These are phyloP conservation scores for Russula sp. DNA, from an alignment of 768 basidiomycete genomes.

Conservation along the genomic window DNA sequence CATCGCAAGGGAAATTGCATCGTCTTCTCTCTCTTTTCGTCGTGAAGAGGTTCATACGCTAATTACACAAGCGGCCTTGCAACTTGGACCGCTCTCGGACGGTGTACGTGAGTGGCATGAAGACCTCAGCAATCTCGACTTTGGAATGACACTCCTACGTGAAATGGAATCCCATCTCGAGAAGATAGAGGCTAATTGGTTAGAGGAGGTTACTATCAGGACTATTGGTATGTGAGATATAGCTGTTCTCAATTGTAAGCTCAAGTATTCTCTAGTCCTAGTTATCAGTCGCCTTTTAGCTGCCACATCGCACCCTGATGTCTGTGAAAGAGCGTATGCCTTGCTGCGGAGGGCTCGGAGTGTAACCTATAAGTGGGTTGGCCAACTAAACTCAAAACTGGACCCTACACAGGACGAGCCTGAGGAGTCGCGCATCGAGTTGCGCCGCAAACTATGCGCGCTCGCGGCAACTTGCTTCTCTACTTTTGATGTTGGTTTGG, in stretches of 20 bases:
- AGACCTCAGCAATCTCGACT: conserved; percentile 29
- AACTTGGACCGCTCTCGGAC: too few relatives aligned
- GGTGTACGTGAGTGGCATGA: too few relatives aligned
- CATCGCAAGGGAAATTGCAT: conserved; percentile 41
- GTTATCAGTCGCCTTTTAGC: conserved; percentile 7
- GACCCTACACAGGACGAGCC: neutral
- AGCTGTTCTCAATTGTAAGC: neutral
- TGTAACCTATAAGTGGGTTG: conserved; percentile 5
- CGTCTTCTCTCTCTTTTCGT: conserved; percentile 36
- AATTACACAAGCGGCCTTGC: too few relatives aligned
- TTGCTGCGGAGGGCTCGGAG: conserved; percentile 1
- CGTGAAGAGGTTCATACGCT: conserved; percentile 38
- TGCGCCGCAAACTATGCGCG: too few relatives aligned
- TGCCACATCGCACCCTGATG: neutral
- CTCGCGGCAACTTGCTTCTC: too few relatives aligned
- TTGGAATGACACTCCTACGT: conserved; percentile 34
- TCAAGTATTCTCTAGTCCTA: neutral
- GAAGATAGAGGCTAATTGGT: conserved; percentile 24
- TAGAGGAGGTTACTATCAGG: too few relatives aligned
- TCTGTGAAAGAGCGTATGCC: neutral
- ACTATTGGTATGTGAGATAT: conserved; percentile 1
- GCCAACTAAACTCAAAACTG: neutral
- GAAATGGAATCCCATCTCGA: conserved; percentile 35
- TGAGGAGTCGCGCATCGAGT: neutral
- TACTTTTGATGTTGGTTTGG: too few relatives aligned